These are phyloP conservation scores for Erucastrum elatum DNA, from an alignment of 345 rosid species.

Conservation along the genomic window DNA sequence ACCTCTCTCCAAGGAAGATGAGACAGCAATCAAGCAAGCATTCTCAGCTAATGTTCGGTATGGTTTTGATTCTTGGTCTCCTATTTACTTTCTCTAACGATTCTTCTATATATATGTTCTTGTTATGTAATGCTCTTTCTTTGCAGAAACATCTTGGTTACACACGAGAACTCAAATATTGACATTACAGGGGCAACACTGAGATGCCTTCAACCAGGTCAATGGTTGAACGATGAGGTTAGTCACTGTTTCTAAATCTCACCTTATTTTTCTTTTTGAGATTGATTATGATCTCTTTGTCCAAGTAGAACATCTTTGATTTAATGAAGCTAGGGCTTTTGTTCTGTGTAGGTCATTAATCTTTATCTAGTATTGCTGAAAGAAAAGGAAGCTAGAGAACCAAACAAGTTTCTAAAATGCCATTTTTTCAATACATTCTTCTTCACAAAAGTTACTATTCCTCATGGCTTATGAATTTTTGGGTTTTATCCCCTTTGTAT, in stretches of 20 bases:
- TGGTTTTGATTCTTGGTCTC: constrained; percentile 15
- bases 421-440: constrained; percentile 94
- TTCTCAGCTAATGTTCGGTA: constrained; percentile 50
- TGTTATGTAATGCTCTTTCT: constrained; percentile 26
- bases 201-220: constrained; percentile 67
- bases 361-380: constrained; percentile 80
- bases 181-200: constrained; percentile 67
- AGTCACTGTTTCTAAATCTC: neutral
- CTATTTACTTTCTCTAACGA: constrained; percentile 1
- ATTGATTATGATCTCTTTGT: too few relatives aligned
- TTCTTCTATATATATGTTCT: neutral
- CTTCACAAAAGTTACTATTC: constrained; percentile 76
- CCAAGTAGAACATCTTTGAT: neutral
- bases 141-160: constrained; percentile 55
- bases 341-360: constrained; percentile 71
- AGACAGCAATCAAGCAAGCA: constrained; percentile 30
- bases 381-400: constrained; percentile 91
- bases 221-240: constrained; percentile 99
- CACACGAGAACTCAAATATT: constrained; percentile 64
- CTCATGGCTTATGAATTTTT: constrained; percentile 21
- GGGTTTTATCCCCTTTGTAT: neutral
- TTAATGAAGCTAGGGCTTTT: constrained; percentile 25
- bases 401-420: constrained; percentile 80
- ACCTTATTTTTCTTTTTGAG: neutral
- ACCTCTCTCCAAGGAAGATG: constrained; percentile 29